A percentile compares a stretch with the other conserved stretches of the same genome.
Evolutionary conservation across 768 basidiomycete species (phyloP).

Genomic region (Pholiota microspora): DNA sequence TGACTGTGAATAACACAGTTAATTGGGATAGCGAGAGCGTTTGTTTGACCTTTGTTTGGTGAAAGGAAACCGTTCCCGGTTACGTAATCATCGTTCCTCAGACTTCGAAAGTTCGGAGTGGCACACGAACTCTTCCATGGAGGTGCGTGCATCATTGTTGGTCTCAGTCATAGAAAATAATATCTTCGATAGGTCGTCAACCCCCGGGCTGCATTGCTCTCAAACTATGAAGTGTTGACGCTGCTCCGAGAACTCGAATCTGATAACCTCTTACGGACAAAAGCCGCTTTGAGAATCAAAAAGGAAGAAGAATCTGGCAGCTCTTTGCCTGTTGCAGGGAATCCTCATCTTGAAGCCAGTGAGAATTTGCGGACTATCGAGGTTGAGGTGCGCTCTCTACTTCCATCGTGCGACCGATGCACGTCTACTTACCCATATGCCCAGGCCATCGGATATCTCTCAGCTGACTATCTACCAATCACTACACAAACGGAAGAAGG

Average conservation of each 20-base stretch:
- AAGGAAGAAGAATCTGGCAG: slow-evolving; percentile 61
- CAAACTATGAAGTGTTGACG: slow-evolving; percentile 83
- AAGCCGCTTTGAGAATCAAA: slow-evolving; percentile 69
- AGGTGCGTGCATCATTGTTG: slow-evolving; percentile 15
- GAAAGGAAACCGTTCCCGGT: slow-evolving; percentile 3
- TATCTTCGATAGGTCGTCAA: slow-evolving; percentile 55
- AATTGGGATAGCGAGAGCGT: slow-evolving; percentile 28
- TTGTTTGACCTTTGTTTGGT: slow-evolving; percentile 45
- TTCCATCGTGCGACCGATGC: background rate
- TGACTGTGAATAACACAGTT: slow-evolving; percentile 25
- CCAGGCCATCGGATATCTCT: slow-evolving; percentile 85
- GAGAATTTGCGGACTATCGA: slow-evolving; percentile 86
- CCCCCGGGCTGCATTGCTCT: slow-evolving; percentile 74
- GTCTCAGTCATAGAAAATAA: too few relatives aligned
- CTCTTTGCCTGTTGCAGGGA: slow-evolving; percentile 11
- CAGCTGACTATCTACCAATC: slow-evolving; percentile 71
- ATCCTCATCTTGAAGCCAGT: slow-evolving; percentile 47
- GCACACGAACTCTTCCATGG: slow-evolving; percentile 8
- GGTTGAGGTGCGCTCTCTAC: slow-evolving; percentile 58
- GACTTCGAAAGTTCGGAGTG: background rate
- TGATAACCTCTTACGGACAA: slow-evolving; percentile 68
- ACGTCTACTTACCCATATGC: background rate
- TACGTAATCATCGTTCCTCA: background rate
- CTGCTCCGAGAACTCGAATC: slow-evolving; percentile 75
- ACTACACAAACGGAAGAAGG: slow-evolving; percentile 60